Percentiles rank a stretch among this genome's conserved stretches.
Evolutionary conservation across 1,139 yeast species (phyloP).

Genomic region (Taphrina betulina): DNA sequence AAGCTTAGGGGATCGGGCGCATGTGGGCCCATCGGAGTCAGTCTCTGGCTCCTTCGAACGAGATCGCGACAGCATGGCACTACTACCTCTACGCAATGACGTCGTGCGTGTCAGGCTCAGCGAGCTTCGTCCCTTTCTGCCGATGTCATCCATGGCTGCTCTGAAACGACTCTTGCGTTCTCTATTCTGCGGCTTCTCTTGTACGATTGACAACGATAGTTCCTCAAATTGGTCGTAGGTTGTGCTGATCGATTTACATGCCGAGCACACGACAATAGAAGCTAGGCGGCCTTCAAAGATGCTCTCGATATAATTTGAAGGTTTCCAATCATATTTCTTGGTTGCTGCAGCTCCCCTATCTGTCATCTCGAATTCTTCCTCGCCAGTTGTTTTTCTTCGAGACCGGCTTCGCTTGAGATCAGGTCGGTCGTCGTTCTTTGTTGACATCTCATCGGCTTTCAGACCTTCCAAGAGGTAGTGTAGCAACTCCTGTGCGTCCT

Average conservation of each 20-base stretch:
- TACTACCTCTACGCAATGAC: slow-evolving; percentile 8
- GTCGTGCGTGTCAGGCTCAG: slow-evolving; percentile 10
- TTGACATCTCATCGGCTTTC: slow-evolving; percentile 27
- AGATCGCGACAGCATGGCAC: slow-evolving; percentile 5
- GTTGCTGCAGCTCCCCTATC: slow-evolving; percentile 2
- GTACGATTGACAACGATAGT: slow-evolving; percentile 34
- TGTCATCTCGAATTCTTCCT: slow-evolving; percentile 27
- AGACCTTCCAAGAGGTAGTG: slow-evolving; percentile 34
- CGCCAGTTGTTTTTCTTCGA: slow-evolving; percentile 13
- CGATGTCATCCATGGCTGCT: slow-evolving; percentile 21
- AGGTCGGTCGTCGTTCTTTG: slow-evolving; percentile 6
- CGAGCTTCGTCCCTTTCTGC: slow-evolving; percentile 22
- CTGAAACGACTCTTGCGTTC: slow-evolving; percentile 29
- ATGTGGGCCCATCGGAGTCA: neutral
- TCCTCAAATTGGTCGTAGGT: slow-evolving; percentile 34
- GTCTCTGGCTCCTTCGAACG: neutral
- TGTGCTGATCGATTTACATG: slow-evolving; percentile 34
- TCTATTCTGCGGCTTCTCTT: slow-evolving; percentile 1
- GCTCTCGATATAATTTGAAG: slow-evolving; percentile 24
- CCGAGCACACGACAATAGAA: slow-evolving; percentile 35
- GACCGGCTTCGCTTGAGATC: slow-evolving; percentile 15
- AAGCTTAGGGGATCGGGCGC: neutral
- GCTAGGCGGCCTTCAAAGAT: slow-evolving; percentile 36
- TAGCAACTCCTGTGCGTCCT: slow-evolving; percentile 36
- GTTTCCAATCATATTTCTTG: slow-evolving; percentile 13